These are phyloP conservation scores for Sclerotinia nivalis DNA, from an alignment of 2,329 filamentous ascomycete genomes.

Conservation along the genomic window DNA sequence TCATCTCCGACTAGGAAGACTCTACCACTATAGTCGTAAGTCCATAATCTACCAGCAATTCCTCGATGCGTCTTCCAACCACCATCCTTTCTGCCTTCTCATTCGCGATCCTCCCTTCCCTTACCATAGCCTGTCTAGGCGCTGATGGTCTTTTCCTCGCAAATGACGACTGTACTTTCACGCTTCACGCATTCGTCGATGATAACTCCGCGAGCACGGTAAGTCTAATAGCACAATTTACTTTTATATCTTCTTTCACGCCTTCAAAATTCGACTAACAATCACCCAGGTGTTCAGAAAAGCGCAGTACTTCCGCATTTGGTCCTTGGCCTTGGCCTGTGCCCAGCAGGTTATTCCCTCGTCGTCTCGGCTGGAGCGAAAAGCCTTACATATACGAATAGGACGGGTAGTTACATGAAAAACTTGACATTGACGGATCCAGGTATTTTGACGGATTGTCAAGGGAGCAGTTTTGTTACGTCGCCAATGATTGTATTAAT, in stretches of 20 bases:
- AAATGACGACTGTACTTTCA: conserved; percentile 9
- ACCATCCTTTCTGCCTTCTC: background rate
- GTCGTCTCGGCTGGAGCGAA: background rate
- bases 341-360: background rate
- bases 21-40: background rate
- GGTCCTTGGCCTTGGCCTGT: background rate
- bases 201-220: background rate
- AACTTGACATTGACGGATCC: background rate
- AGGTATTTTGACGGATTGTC: background rate
- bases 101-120: background rate
- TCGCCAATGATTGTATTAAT: background rate
- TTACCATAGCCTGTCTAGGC: conserved; percentile 4
- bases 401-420: background rate
- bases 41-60: background rate
- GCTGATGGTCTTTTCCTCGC: conserved; percentile 8
- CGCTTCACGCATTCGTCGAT: background rate
- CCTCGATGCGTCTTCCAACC: background rate
- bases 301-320: background rate
- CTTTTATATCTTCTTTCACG: background rate
- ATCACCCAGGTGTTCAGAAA: background rate
- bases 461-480: background rate
- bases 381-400: background rate
- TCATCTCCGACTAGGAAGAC: background rate
- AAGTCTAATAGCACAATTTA: background rate
- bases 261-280: background rate